Percentiles rank a stretch among this genome's conserved stretches.
These are phyloP conservation scores for grape (Vitis vinifera) DNA, from an alignment of 164 flowering plant genomes.

Conservation along the genomic window DNA sequence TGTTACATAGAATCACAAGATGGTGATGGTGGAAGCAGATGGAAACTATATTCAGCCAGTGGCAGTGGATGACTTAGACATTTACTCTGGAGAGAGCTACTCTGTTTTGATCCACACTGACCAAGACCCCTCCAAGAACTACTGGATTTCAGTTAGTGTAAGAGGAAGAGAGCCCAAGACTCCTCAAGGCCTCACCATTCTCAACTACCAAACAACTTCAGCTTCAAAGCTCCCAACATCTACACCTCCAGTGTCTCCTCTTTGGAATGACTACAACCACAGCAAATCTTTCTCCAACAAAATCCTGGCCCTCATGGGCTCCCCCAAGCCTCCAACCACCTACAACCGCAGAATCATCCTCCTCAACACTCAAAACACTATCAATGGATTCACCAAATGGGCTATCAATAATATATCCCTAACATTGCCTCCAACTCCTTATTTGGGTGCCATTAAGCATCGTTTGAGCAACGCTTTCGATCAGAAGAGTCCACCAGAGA, in stretches of 20 bases:
- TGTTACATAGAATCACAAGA: conserved; percentile 61
- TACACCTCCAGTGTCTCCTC: conserved; percentile 66
- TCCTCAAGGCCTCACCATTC: conserved; percentile 64
- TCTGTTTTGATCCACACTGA: too few species aligned
- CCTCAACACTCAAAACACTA: conserved; percentile 80
- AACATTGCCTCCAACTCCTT: conserved; percentile 72
- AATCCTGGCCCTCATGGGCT: conserved; percentile 41
- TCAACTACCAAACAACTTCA: conserved; percentile 61
- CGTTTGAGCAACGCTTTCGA: conserved; percentile 43
- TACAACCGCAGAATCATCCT: conserved; percentile 50
- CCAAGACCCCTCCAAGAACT: too few species aligned
- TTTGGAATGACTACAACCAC: conserved; percentile 61
- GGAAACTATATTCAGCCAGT: conserved; percentile 86
- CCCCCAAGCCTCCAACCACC: conserved; percentile 52
- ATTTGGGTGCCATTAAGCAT: conserved; percentile 62
- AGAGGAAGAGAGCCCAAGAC: conserved; percentile 12
- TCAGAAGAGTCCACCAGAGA: conserved; percentile 45
- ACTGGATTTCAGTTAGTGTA: too few species aligned
- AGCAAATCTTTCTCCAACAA: conserved; percentile 55
- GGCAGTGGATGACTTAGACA: conserved; percentile 52
- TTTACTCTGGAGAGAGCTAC: conserved; percentile 17
- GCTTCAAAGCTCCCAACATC: conserved; percentile 46
- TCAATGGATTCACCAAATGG: conserved; percentile 77
- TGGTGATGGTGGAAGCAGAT: conserved; percentile 91
- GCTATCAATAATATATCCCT: conserved; percentile 81